These are phyloP conservation scores for Dendrobium chrysotoxum DNA, from an alignment of 106 monocot genomes.

Conservation along the genomic window DNA sequence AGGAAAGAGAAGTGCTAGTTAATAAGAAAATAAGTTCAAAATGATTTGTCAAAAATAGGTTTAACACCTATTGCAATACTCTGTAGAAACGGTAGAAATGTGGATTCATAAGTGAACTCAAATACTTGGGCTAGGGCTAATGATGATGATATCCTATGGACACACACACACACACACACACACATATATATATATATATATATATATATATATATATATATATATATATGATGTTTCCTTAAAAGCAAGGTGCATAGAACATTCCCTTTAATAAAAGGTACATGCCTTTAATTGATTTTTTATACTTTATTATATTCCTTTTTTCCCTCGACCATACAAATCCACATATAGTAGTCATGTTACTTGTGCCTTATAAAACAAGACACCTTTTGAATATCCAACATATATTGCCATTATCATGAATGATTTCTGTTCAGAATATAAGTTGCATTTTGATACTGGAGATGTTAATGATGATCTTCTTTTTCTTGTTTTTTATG, in stretches of 20 bases:
- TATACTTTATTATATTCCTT: not conserved
- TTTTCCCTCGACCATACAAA: not conserved
- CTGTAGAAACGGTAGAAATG: too few species aligned
- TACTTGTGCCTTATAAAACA: too few species aligned
- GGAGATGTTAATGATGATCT: not conserved
- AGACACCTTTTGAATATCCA: not conserved
- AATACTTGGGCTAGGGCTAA: too few species aligned
- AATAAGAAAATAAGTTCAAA: too few species aligned
- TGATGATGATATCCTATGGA: too few species aligned
- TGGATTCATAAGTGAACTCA: too few species aligned
- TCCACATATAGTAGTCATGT: not conserved
- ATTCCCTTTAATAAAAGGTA: not conserved
- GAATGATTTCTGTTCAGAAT: not conserved
- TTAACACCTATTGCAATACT: too few species aligned
- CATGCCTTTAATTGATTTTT: not conserved
- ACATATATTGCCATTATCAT: not conserved
- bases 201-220: too few species aligned
- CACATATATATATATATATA: too few species aligned
- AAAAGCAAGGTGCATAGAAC: not conserved
- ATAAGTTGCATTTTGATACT: not conserved
- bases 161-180: too few species aligned
- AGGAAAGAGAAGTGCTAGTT: too few species aligned
- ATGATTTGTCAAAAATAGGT: too few species aligned
- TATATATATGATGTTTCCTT: not conserved
- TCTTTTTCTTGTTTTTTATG: not conserved